A percentile compares a stretch with the other conserved stretches of the same genome.
Conservation (phyloP, 2,329 filamentous ascomycete genomes). For the Thelonectria discophora region DNA sequence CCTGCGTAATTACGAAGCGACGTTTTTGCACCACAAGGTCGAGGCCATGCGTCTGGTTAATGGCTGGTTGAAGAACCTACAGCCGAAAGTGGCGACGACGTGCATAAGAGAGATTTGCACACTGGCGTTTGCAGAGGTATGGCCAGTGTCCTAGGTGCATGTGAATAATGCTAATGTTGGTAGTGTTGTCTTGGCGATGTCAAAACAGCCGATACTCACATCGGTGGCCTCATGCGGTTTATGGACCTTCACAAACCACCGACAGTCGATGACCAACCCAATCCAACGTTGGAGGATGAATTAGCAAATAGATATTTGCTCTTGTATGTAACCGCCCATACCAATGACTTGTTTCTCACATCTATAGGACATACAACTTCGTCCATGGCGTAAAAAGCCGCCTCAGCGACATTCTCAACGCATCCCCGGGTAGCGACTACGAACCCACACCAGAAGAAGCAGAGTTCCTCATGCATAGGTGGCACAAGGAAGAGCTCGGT, state of each 20-base stretch:
- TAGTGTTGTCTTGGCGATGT: conserved; percentile 35
- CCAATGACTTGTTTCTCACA: neutral
- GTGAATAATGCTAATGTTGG: neutral
- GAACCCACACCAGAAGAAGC: conserved; percentile 5
- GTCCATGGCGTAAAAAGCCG: conserved; percentile 37
- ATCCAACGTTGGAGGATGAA: conserved; percentile 27
- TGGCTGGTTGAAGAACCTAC: neutral
- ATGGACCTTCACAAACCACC: conserved; percentile 33
- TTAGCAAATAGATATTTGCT: conserved; percentile 32
- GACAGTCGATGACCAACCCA: rapidly evolving
- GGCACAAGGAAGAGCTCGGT: conserved; percentile 28
- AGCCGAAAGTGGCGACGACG: neutral
- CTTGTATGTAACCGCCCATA: conserved; percentile 13
- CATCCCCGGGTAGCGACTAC: neutral
- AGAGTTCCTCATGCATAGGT: conserved; percentile 26
- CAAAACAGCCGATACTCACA: conserved; percentile 27
- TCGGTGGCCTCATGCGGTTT: conserved; percentile 32
- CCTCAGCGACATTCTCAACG: conserved; percentile 25
- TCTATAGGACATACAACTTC: conserved; percentile 30
- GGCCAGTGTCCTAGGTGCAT: too few relatives aligned
- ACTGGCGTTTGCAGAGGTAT: conserved; percentile 33
- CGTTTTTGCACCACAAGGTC: conserved; percentile 34
- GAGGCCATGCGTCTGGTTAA: conserved; percentile 33
- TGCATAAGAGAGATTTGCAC: conserved; percentile 34
- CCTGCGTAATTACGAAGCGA: conserved; percentile 28